Evolutionary conservation across 495 filamentous ascomycete genomes (phyloP).

Genomic region (Aspergillus nanangensis): DNA sequence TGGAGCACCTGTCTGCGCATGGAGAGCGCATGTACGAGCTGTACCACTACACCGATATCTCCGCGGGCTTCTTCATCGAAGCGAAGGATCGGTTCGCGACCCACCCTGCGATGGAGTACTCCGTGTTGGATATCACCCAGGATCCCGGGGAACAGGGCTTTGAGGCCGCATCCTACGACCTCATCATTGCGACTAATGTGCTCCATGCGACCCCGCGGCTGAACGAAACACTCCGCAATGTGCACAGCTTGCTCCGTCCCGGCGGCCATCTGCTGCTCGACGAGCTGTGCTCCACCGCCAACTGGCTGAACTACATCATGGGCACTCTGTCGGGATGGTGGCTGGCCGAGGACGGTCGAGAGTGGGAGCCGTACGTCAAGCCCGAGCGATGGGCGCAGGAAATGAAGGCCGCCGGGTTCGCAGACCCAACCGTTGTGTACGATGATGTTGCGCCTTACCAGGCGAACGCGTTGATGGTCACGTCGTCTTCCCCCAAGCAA

Average conservation of each 20-base stretch:
- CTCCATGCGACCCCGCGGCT: neutral
- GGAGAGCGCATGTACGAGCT: conserved; percentile 7
- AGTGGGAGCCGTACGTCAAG: conserved; percentile 21
- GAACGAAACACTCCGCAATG: neutral
- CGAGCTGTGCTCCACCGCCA: too few relatives aligned
- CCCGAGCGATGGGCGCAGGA: conserved; percentile 25
- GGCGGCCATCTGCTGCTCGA: neutral
- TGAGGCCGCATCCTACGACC: conserved; percentile 38
- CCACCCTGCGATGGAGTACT: conserved; percentile 36
- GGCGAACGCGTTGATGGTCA: too few relatives aligned
- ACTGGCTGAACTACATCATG: conserved; percentile 11
- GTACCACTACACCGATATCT: conserved; percentile 39
- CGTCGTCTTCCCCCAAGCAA: too few relatives aligned
- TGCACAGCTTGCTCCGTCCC: neutral
- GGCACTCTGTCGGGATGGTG: conserved; percentile 31
- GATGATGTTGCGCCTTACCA: too few relatives aligned
- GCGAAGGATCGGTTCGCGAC: conserved; percentile 39
- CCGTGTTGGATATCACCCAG: conserved; percentile 41
- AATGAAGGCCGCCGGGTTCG: conserved; percentile 25
- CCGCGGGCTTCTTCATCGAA: conserved; percentile 44
- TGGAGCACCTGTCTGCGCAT: conserved; percentile 13
- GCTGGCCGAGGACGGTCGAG: conserved; percentile 26
- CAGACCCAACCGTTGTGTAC: too few relatives aligned
- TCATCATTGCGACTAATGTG: conserved; percentile 48
- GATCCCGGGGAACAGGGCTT: conserved; percentile 47